phyloP scores from a whole-genome alignment of 2,329 filamentous ascomycete genomes.

The Claviceps pazoutovae region DNA sequence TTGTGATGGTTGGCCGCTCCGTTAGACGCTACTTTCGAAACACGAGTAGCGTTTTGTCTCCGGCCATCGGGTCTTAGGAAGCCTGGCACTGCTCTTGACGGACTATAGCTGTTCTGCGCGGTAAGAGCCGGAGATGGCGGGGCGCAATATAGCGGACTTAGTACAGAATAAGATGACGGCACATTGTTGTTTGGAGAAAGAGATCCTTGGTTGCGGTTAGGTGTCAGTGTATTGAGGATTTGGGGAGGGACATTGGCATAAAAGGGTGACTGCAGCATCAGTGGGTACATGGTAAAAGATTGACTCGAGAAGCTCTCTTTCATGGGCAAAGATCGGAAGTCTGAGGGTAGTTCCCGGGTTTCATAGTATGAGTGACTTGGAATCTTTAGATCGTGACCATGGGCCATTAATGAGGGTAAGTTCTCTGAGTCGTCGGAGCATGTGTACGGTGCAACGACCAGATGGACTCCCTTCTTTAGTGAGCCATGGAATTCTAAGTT shows the following conservation, averaged over 20 bases:
- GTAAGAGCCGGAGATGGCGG: constrained; percentile 22
- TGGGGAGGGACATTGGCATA: constrained; percentile 16
- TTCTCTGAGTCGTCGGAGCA: constrained; percentile 2
- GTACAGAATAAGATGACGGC: constrained; percentile 18
- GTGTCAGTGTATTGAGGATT: constrained; percentile 14
- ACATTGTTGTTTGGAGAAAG: constrained; percentile 16
- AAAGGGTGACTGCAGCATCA: constrained; percentile 19
- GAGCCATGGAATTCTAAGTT: constrained; percentile 10
- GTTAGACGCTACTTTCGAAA: constrained; percentile 31
- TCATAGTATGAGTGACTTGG: constrained; percentile 5
- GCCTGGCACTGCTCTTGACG: constrained; percentile 22
- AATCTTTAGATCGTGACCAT: background rate
- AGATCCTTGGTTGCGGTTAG: constrained; percentile 7
- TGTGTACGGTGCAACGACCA: constrained; percentile 11
- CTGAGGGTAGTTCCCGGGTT: constrained; percentile 1
- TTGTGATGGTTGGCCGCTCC: constrained; percentile 42
- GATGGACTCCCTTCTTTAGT: constrained; percentile 11
- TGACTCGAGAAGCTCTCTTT: constrained; percentile 11
- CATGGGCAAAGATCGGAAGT: constrained; percentile 3
- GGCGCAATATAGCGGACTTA: constrained; percentile 17
- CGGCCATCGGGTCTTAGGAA: constrained; percentile 26
- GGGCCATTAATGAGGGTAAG: constrained; percentile 8
- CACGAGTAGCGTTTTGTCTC: constrained; percentile 34
- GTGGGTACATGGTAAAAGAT: constrained; percentile 18
- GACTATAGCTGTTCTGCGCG: constrained; percentile 24